Conservation (phyloP, 768 basidiomycete genomes). For the Trametes cinnabarina region DNA sequence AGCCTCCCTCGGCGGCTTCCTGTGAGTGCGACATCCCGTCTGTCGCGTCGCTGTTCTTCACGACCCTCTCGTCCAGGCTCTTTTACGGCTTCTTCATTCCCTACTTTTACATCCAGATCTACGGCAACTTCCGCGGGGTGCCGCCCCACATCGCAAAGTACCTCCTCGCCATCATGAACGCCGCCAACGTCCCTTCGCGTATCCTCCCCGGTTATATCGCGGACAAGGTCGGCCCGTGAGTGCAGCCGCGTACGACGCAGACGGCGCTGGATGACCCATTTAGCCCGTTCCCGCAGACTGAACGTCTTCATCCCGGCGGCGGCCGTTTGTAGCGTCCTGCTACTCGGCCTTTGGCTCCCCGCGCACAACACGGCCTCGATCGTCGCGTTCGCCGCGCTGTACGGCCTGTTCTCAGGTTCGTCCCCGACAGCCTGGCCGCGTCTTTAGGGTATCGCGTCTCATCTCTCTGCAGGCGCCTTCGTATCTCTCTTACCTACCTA, state of each 20-base stretch:
- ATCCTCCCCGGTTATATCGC: constrained; percentile 32
- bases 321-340: constrained; percentile 24
- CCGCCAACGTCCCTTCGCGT: constrained; percentile 28
- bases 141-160: constrained; percentile 24
- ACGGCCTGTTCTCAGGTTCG: constrained; percentile 33
- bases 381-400: constrained; percentile 31
- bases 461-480: constrained; percentile 24
- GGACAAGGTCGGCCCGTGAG: constrained; percentile 29
- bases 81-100: constrained; percentile 35
- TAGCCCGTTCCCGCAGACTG: constrained; percentile 16
- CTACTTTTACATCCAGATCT: constrained; percentile 35
- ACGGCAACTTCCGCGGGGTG: constrained; percentile 28
- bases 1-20: constrained; percentile 21
- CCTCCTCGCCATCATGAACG: constrained; percentile 34
- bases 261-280: not conserved
- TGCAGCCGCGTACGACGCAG: not conserved
- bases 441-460: not conserved
- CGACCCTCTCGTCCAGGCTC: constrained; percentile 16
- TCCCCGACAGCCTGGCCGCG: not conserved
- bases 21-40: constrained; percentile 15
- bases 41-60: not conserved
- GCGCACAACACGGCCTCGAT: constrained; percentile 26
- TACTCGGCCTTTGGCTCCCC: constrained; percentile 31
- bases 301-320: constrained; percentile 30
- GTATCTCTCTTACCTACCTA: constrained; percentile 32